Base-by-base conservation (phyloP, 23 red algal genomes). In the Gracilariopsis chorda region DNA sequence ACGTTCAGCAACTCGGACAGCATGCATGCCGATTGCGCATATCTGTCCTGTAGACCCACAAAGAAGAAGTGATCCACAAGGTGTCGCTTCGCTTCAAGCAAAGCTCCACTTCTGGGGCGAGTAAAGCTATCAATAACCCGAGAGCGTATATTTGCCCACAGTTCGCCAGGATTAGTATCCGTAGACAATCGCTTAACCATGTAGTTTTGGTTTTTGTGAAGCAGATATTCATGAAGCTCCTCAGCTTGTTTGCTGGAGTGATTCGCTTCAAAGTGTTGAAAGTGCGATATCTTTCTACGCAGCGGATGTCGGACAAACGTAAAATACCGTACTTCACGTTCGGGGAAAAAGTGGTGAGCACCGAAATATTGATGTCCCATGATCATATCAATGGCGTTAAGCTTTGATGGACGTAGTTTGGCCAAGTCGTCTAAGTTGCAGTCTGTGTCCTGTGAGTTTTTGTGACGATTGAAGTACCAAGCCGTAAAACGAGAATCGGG, bases 291-390 rank as follows among this genome's bases (percentile, higher is more conserved):
- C 44, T 94, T 94, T 25, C 92, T 65, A 39, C 8, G 48, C 6
- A 94, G 83, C 7, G 92, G 92, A 42, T 86, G 70, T 20, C 92
- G 82, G 14, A 94, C 59, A 80, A 94, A 87, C 11, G 92, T 94
- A 44, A 94, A 88, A 42, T 87, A 82, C 24, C 58, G 27, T 2
- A 69, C 76, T 8, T 74, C 57, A n/a, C 73, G 81, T 48, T 75
- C 57, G 17, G 92, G 92, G 44, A 94, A 78, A 34, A 94, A 41
- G 20, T 53, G 24, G 61, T 87, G 71, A 21, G 65, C 81, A 23
- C 81, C 92, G 41, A 63, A 58, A 36, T 42, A 80, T 53, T 87
- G 81, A 80, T 94, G 92, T 2, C 92, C 92, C 63, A 94, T 81
- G n/a, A 94, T 76, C 37, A 94, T 51, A 60, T 94, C 84, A 24